A percentile compares a stretch with the other conserved stretches of the same genome.
phyloP scores from a whole-genome alignment of 2,329 filamentous ascomycete species.

The Xylaria sp. region DNA sequence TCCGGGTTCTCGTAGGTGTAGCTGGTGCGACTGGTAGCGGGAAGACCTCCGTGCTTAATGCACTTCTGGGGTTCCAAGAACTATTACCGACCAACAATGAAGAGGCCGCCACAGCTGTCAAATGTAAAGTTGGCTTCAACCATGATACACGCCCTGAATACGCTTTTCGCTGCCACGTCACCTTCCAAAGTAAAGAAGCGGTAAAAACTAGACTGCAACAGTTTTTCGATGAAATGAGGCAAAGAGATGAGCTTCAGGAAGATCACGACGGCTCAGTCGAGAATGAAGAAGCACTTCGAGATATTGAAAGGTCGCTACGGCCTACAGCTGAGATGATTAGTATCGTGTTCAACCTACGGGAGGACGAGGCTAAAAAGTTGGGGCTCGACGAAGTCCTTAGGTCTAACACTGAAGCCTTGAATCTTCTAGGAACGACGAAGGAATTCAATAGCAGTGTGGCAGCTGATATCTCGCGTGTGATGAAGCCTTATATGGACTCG shows the following conservation, averaged over 20 bases:
- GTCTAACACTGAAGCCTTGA: constrained; percentile 12
- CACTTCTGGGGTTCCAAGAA: constrained; percentile 32
- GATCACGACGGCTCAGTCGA: not conserved
- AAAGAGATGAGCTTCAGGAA: not conserved
- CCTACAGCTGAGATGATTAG: constrained; percentile 32
- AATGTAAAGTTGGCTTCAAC: constrained; percentile 39
- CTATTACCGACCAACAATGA: constrained; percentile 42
- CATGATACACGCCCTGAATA: constrained; percentile 17
- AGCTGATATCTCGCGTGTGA: constrained; percentile 10
- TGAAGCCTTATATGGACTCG: constrained; percentile 42
- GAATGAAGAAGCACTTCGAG: constrained; percentile 25
- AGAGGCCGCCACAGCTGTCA: constrained; percentile 38
- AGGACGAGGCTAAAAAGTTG: constrained; percentile 15
- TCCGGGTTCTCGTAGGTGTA: constrained; percentile 35
- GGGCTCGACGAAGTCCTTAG: constrained; percentile 24
- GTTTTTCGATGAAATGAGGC: constrained; percentile 26
- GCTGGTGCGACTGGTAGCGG: constrained; percentile 37
- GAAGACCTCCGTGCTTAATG: constrained; percentile 38
- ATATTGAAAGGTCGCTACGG: not conserved
- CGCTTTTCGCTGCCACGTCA: constrained; percentile 33
- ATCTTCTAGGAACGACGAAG: constrained; percentile 9
- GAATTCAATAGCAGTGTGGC: constrained; percentile 10
- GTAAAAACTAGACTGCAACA: constrained; percentile 26
- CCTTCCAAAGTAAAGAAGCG: constrained; percentile 25
- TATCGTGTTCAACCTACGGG: constrained; percentile 32